phyloP scores from a whole-genome alignment of 1,284 basidiomycete genomes.

The Porodaedalea pini region DNA sequence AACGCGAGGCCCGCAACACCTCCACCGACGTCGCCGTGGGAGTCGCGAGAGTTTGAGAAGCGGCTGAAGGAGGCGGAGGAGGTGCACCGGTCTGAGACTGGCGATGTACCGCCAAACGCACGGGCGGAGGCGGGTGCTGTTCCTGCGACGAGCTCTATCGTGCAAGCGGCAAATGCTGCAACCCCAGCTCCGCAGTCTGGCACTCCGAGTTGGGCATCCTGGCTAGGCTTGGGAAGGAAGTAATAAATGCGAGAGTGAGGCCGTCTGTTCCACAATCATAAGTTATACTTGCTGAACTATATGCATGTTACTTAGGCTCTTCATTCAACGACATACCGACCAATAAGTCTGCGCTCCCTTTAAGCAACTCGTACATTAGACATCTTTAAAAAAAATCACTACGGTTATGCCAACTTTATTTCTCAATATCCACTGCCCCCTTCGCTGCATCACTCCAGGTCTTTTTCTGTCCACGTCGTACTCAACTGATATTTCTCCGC shows the following conservation, averaged over 20 bases:
- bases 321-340: too few relatives aligned
- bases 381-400: too few relatives aligned
- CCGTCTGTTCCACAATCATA: neutral
- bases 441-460: too few relatives aligned
- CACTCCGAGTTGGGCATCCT: conserved; percentile 14
- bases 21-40: conserved; percentile 40
- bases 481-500: too few relatives aligned
- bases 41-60: conserved; percentile 53
- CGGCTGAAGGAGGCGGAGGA: conserved; percentile 53
- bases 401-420: too few relatives aligned
- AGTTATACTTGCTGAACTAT: too few relatives aligned
- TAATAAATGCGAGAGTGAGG: neutral
- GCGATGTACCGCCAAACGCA: conserved; percentile 14
- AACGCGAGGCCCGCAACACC: conserved; percentile 27
- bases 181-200: neutral
- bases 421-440: too few relatives aligned
- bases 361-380: too few relatives aligned
- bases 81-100: conserved; percentile 38
- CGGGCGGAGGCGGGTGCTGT: neutral
- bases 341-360: too few relatives aligned
- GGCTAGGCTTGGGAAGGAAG: conserved; percentile 16
- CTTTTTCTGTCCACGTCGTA: too few relatives aligned
- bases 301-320: too few relatives aligned
- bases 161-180: neutral
- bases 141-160: neutral